Evolutionary conservation across 768 basidiomycete species (phyloP).

Genomic region (Chlorophyllum brunneum): DNA sequence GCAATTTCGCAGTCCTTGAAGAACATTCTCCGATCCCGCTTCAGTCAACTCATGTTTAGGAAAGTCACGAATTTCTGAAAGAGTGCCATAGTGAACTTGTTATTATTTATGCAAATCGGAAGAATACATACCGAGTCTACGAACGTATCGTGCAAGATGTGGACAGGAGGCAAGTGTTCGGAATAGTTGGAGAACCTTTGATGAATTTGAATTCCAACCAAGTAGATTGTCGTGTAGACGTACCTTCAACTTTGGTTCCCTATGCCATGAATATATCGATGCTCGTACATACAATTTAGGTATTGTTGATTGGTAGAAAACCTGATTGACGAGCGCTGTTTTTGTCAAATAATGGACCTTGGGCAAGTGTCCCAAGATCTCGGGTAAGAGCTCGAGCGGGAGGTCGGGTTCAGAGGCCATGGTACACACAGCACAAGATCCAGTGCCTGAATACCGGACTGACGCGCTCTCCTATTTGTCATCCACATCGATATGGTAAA

Average conservation of each 20-base stretch:
- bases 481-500: neutral
- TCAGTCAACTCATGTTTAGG: conserved; percentile 46
- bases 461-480: neutral
- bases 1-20: conserved; percentile 57
- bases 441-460: too few relatives aligned
- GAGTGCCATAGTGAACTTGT: neutral
- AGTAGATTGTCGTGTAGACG: neutral
- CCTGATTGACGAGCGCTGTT: conserved; percentile 53
- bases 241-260: conserved; percentile 58
- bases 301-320: conserved; percentile 48
- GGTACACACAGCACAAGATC: neutral
- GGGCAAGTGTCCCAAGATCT: conserved; percentile 46
- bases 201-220: neutral
- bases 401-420: conserved; percentile 34
- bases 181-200: conserved; percentile 55
- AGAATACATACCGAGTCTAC: conserved; percentile 46
- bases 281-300: conserved; percentile 54
- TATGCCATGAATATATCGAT: conserved; percentile 70
- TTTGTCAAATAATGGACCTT: conserved; percentile 49
- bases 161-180: conserved; percentile 50
- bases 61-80: conserved; percentile 68
- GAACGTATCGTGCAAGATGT: conserved; percentile 56
- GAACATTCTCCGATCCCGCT: conserved; percentile 35
- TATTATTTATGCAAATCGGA: neutral
- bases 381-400: conserved; percentile 61